phyloP scores from a whole-genome alignment of 306 rosid species.

The Vicia villosa region DNA sequence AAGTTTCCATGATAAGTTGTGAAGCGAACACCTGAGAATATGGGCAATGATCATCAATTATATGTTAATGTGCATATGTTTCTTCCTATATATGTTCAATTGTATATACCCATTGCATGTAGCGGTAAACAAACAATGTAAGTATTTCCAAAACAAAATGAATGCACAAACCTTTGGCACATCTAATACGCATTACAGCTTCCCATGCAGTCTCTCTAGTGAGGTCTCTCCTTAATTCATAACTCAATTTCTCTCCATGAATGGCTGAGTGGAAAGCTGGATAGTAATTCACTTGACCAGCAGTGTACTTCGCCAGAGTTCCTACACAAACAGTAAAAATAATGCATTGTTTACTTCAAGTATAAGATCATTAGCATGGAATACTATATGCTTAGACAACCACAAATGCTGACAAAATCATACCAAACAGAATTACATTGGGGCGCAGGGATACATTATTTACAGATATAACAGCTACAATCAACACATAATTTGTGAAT shows the following conservation, averaged over 20 bases:
- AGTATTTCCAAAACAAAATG: conserved; percentile 28
- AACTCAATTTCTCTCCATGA: conserved; percentile 92
- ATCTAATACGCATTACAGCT: conserved; percentile 96
- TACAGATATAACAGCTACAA: conserved; percentile 20
- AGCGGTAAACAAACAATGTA: conserved; percentile 9
- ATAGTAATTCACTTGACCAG: conserved; percentile 89
- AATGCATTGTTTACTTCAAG: conserved; percentile 24
- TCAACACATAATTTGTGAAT: conserved; percentile 8
- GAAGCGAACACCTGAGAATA: conserved; percentile 86
- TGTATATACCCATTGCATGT: conserved; percentile 3
- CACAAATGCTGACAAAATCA: neutral
- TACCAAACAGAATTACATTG: conserved; percentile 10
- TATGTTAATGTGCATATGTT: neutral
- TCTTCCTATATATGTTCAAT: neutral
- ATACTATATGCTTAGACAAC: conserved; percentile 25
- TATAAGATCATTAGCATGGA: conserved; percentile 21
- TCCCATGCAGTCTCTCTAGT: conserved; percentile 99
- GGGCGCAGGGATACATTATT: neutral
- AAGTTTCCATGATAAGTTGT: conserved; percentile 92
- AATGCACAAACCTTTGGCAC: conserved; percentile 81
- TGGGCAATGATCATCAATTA: conserved; percentile 37
- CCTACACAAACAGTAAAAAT: conserved; percentile 54
- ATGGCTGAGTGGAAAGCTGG: conserved; percentile 77
- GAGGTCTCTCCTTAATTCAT: conserved; percentile 91
- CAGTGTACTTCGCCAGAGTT: conserved; percentile 95